Conservation (phyloP, 768 basidiomycete species). For the Calocybe cyanea region DNA sequence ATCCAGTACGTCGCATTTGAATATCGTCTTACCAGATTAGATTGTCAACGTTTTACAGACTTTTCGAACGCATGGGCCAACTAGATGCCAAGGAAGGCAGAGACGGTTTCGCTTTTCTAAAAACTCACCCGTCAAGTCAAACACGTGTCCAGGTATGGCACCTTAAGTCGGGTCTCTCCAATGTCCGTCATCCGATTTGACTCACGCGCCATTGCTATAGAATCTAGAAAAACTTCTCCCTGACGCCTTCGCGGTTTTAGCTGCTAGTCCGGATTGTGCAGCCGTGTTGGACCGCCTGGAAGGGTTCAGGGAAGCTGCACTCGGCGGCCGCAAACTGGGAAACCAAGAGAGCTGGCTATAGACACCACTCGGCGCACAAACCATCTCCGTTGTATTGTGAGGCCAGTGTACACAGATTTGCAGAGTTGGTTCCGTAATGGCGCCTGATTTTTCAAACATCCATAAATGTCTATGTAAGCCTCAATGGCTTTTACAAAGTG, state of each 20-base stretch:
- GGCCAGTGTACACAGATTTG: too few species aligned
- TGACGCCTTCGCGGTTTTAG: slow-evolving; percentile 51
- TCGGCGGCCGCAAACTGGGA: too few species aligned
- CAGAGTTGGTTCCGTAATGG: too few species aligned
- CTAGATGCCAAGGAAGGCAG: slow-evolving; percentile 42
- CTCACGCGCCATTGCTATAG: slow-evolving; percentile 22
- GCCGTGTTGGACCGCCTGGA: slow-evolving; percentile 34
- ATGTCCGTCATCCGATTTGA: not conserved
- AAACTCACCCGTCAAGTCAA: slow-evolving; percentile 76
- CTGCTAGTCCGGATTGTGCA: slow-evolving; percentile 54
- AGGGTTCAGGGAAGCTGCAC: slow-evolving; percentile 22
- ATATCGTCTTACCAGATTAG: not conserved
- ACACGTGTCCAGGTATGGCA: slow-evolving; percentile 75
- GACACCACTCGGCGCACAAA: too few species aligned
- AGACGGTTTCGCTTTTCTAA: slow-evolving; percentile 51
- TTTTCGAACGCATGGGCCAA: slow-evolving; percentile 66
- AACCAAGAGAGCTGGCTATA: too few species aligned
- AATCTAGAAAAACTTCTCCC: slow-evolving; percentile 51
- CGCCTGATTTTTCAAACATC: too few species aligned
- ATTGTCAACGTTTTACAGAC: slow-evolving; percentile 31
- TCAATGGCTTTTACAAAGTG: too few species aligned
- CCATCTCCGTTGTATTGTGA: too few species aligned
- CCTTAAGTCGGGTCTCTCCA: slow-evolving; percentile 15
- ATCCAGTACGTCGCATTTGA: slow-evolving; percentile 50
- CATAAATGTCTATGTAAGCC: too few species aligned